These are phyloP conservation scores for Gracilaria caudata DNA, from an alignment of 23 red algal genomes.

Conservation along the genomic window DNA sequence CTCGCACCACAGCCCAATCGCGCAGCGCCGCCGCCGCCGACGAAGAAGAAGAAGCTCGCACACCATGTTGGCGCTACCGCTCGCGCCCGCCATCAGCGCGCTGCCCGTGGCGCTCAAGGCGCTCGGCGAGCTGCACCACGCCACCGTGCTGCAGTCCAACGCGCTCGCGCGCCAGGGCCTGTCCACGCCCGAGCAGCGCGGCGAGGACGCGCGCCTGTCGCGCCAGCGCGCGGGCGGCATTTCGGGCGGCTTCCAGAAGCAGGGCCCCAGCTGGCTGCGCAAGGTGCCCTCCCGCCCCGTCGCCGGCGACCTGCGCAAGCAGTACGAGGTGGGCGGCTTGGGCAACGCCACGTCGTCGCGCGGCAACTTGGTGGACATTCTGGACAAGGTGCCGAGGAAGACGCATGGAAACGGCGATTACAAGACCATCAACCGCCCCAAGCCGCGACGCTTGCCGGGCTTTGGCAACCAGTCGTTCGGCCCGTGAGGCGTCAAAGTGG, in stretches of 20 bases:
- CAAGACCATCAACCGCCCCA: slow-evolving; percentile 60
- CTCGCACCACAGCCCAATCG: too few species aligned
- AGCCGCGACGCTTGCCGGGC: slow-evolving; percentile 38
- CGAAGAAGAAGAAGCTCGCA: too few species aligned
- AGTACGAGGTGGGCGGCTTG: slow-evolving; percentile 57
- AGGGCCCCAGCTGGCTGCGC: slow-evolving; percentile 45
- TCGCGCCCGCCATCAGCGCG: background rate
- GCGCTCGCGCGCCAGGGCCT: slow-evolving; percentile 70
- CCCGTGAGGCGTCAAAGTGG: slow-evolving; percentile 13
- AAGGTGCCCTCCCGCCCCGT: slow-evolving; percentile 52
- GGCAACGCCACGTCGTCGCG: slow-evolving; percentile 55
- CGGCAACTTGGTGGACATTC: slow-evolving; percentile 72
- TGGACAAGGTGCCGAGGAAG: slow-evolving; percentile 72
- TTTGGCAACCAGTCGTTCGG: slow-evolving; percentile 76
- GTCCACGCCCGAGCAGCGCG: slow-evolving; percentile 1
- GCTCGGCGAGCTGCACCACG: slow-evolving; percentile 54
- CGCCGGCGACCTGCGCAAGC: slow-evolving; percentile 58
- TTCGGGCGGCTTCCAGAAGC: slow-evolving; percentile 28
- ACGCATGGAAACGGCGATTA: slow-evolving; percentile 52
- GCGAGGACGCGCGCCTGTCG: slow-evolving; percentile 27
- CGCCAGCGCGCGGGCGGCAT: slow-evolving; percentile 71
- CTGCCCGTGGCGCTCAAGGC: slow-evolving; percentile 51
- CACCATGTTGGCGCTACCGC: background rate
- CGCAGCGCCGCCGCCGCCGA: background rate
- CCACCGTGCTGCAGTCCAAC: slow-evolving; percentile 51